A percentile compares a stretch with the other conserved stretches of the same genome.
phyloP scores from a whole-genome alignment of 1,139 yeast species.

The Lizanozyma gosingica region DNA sequence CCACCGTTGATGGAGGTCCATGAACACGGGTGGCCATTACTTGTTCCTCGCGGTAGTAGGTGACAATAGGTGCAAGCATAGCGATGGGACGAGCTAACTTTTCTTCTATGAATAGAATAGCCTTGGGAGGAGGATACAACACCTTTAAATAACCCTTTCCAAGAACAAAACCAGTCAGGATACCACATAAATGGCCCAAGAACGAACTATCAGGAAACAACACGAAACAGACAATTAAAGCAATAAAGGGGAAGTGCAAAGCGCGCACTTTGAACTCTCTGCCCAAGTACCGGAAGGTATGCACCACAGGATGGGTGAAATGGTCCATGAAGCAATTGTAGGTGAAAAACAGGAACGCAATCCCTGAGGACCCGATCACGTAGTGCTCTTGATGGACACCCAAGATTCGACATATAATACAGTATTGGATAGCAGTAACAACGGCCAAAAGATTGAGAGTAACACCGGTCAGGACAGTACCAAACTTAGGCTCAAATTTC shows the following conservation, averaged over 20 bases:
- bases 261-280: conserved; percentile 23
- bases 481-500: conserved; percentile 64
- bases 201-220: conserved; percentile 57
- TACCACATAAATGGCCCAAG: conserved; percentile 59
- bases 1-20: neutral
- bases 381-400: conserved; percentile 47
- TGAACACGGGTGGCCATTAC: conserved; percentile 31
- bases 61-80: conserved; percentile 44
- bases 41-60: conserved; percentile 48
- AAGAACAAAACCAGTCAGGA: conserved; percentile 40
- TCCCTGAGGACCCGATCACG: conserved; percentile 65
- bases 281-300: conserved; percentile 15
- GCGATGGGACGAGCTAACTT: conserved; percentile 42
- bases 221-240: conserved; percentile 41
- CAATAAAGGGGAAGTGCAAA: conserved; percentile 46
- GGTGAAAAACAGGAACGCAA: conserved; percentile 65
- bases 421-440: conserved; percentile 59
- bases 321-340: conserved; percentile 58
- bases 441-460: conserved; percentile 69
- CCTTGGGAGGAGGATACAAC: conserved; percentile 58
- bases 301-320: conserved; percentile 34
- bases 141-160: conserved; percentile 27
- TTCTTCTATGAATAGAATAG: conserved; percentile 58
- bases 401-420: conserved; percentile 24
- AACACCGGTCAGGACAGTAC: conserved; percentile 83